Evolutionary conservation across 2,329 filamentous ascomycete genomes (phyloP), one percentile per base, ranked within the genome.

Genomic region (Aspergillus alliaceus): DNA sequence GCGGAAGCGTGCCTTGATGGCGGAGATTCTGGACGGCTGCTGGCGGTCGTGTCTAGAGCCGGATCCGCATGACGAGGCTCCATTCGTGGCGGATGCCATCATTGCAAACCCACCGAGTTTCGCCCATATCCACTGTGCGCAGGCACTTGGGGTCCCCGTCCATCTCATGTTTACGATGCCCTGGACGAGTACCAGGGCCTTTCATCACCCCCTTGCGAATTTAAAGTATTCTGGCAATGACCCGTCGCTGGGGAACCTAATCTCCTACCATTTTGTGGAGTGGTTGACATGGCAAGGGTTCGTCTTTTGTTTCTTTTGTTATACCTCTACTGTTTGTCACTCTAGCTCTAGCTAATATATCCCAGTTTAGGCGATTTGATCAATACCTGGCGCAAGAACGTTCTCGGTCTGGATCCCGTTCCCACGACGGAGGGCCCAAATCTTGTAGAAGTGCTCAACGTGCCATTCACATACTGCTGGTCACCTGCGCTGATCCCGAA

Each of bases 111-210:
- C 81, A 0, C 79, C 80, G 0, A 78, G 74, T 1, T 79, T 62
- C n/a, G n/a, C n/a, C n/a, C n/a, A n/a, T n/a, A n/a, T n/a, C n/a
- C n/a, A n/a, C n/a, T n/a, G n/a, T n/a, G 80, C 80, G 1, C 73
- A 83, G 61, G 76, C 75, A 39, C 70, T 83, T 8, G 72, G 73
- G 0, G 74, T 82, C 11, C 80, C 81, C 2, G 62, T 83, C 2
- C 80, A 83, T 61, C 72, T 83, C 61, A 77, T 83, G 58, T 80
- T 80, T 58, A 83, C 73, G 8, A 83, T 82, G 80, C 80, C 80
- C 2, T 82, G 77, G 75, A 75, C 66, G 15, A 68, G 64, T 4
- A 81, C 79, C 2, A 65, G 62, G 31, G 71, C 69, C 1, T 81
- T 81, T 61, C 75, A 78, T 0, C 80, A 82, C 65, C 80, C 80